A percentile compares a stretch with the other conserved stretches of the same genome.
Evolutionary conservation across 2,329 filamentous ascomycete species (phyloP).

Genomic region (Fusarium incarnatum): DNA sequence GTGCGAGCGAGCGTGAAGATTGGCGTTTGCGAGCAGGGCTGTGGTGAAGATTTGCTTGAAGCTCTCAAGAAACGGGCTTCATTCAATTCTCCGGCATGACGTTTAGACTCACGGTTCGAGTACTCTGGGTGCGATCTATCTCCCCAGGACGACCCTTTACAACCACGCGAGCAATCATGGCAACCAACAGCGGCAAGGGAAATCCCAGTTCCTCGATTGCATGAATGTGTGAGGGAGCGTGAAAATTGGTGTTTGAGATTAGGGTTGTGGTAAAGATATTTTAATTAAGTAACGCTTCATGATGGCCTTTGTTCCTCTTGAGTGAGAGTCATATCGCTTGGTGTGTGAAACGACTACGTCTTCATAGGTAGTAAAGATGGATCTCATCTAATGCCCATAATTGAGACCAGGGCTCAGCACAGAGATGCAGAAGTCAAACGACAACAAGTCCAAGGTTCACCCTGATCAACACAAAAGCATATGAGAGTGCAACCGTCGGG

Average conservation of each 20-base stretch:
- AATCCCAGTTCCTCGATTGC: constrained; percentile 46
- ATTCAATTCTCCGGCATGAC: constrained; percentile 3
- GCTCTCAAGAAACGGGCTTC: constrained; percentile 53
- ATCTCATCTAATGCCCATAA: too few relatives aligned
- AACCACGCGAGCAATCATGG: constrained; percentile 64
- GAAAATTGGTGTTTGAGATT: constrained; percentile 15
- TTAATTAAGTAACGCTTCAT: constrained; percentile 13
- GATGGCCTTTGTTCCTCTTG: not conserved
- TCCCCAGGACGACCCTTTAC: constrained; percentile 58
- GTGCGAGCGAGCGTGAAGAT: not conserved
- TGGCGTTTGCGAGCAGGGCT: not conserved
- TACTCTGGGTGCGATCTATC: constrained; percentile 68
- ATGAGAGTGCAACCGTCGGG: too few relatives aligned
- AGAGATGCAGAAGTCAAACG: too few relatives aligned
- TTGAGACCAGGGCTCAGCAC: too few relatives aligned
- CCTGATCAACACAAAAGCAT: too few relatives aligned
- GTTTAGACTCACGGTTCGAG: constrained; percentile 52
- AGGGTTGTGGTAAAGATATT: constrained; percentile 1
- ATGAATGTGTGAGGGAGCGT: not conserved
- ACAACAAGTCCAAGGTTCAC: too few relatives aligned
- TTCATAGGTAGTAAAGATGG: not conserved
- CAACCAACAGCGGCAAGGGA: constrained; percentile 65
- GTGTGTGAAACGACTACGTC: not conserved
- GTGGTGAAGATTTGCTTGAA: constrained; percentile 43
- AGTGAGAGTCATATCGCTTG: not conserved